Evolutionary conservation across 1,139 yeast genomes (phyloP).

Genomic region (Diutina siamensis): DNA sequence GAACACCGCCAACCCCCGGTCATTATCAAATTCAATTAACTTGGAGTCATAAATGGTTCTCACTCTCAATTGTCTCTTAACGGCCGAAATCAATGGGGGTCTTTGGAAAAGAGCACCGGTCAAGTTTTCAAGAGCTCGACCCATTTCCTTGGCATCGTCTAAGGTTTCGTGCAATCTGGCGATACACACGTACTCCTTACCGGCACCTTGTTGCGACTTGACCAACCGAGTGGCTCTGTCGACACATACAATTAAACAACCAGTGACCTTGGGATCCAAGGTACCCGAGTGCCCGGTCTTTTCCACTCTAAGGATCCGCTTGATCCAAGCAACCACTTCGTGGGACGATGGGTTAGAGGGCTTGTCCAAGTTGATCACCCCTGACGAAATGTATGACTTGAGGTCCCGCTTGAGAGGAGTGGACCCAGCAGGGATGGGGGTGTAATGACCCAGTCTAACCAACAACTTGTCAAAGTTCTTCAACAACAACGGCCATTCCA

Average conservation of each 20-base stretch:
- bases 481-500: slow-evolving; percentile 90
- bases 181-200: slow-evolving; percentile 98
- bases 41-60: slow-evolving; percentile 96
- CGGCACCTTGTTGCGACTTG: slow-evolving; percentile 98
- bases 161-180: slow-evolving; percentile 91
- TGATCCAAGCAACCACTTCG: slow-evolving; percentile 99
- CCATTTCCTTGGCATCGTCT: slow-evolving; percentile 82
- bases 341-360: slow-evolving; percentile 97
- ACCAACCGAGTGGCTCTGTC: slow-evolving; percentile 97
- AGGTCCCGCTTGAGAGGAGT: slow-evolving; percentile 92
- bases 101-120: slow-evolving; percentile 99
- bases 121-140: slow-evolving; percentile 79
- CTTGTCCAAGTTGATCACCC: slow-evolving; percentile 94
- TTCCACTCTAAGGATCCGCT: slow-evolving; percentile 87
- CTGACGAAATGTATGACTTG: slow-evolving; percentile 80
- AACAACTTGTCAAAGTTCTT: slow-evolving; percentile 89
- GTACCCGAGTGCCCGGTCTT: slow-evolving; percentile 99
- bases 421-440: slow-evolving; percentile 93
- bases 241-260: slow-evolving; percentile 93
- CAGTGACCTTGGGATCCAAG: slow-evolving; percentile 96
- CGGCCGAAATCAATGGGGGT: slow-evolving; percentile 98
- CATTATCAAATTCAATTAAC: slow-evolving; percentile 89
- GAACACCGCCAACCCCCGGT: slow-evolving; percentile 93
- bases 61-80: slow-evolving; percentile 96
- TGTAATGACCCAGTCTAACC: slow-evolving; percentile 92